Base-by-base conservation (phyloP, 352 stramenopile genomes). In the Phytopythium litorale region DNA sequence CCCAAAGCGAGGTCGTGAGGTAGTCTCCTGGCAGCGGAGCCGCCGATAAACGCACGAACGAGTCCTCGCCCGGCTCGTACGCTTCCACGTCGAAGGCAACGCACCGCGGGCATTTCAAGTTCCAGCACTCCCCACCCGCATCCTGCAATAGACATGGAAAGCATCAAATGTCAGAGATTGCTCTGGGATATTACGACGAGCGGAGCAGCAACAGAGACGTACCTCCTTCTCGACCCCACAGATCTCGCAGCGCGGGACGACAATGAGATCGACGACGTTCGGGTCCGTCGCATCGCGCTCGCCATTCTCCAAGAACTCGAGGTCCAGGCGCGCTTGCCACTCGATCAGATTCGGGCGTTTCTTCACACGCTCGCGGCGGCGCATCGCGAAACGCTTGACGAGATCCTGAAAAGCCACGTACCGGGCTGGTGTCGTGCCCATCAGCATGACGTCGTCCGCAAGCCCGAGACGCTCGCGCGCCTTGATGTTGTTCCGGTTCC, bases 211-310 rank as follows among this genome's bases (percentile, higher is more conserved):
- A 11, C 28, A 43, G 19, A 58, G 18, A 61, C 68, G 16, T 61
- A 92, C 83, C 75, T 94, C 84, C 72, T 92, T 93, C 62, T 96
- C 87, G 7, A 93, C 68, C 7, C 80, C 78, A 62, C 87, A 96
- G 51, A 96, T 89, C 52, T 89, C 76, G 62, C 87, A 96, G 15
- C 80, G 74, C 25, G 84, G 78, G 42, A 91, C 72, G 13, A 94
- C 74, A 51, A 90, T 51, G 3, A 96, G 68, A 53, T 94, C 83
- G 12, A 91, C 55, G 7, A 92, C 71, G 4, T 61, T 70, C 15
- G 75, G 70, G 32, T 92, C 77, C 37, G 74, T 71, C 54, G 81
- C 76, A 48, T 94, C 84, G 25, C 70, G 74, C 32, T 72, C 67
- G 7, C 79, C 81, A 48, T 72, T 87, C 32, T 81, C 84, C 18